These are phyloP conservation scores for Capsicum pubescens DNA, from an alignment of 257 asterid species.

Conservation along the genomic window DNA sequence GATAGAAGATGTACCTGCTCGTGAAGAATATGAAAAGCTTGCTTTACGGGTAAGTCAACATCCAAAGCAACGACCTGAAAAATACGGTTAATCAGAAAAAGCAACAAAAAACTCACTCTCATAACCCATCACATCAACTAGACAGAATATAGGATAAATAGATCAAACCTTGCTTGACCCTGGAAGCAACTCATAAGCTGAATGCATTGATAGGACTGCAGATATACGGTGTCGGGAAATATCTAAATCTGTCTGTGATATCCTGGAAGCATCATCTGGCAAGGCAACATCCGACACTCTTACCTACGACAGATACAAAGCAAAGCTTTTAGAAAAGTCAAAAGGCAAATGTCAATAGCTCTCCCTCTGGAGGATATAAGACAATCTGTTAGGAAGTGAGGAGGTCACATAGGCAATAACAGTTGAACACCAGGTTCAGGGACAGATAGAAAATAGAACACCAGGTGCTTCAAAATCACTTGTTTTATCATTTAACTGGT, in stretches of 20 bases:
- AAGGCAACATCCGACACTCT: slow-evolving; percentile 69
- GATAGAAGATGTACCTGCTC: slow-evolving; percentile 74
- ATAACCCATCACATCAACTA: neutral
- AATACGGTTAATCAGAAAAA: slow-evolving; percentile 25
- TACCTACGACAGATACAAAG: slow-evolving; percentile 50
- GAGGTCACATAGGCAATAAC: neutral
- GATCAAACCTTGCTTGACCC: slow-evolving; percentile 86
- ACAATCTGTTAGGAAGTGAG: neutral
- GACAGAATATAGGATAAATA: slow-evolving; percentile 31
- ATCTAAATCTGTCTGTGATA: slow-evolving; percentile 78
- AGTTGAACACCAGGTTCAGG: slow-evolving; percentile 14
- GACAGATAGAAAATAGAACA: neutral
- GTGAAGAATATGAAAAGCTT: slow-evolving; percentile 91
- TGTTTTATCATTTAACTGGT: neutral
- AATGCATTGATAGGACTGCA: slow-evolving; percentile 72
- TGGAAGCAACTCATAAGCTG: slow-evolving; percentile 90
- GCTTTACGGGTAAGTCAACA: slow-evolving; percentile 88
- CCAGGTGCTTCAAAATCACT: slow-evolving; percentile 17
- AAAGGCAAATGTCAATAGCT: neutral
- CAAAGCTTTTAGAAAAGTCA: neutral
- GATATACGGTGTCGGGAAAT: slow-evolving; percentile 73
- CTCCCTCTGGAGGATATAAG: slow-evolving; percentile 24
- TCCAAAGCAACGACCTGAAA: slow-evolving; percentile 86
- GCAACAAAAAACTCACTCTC: neutral
- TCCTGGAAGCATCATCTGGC: slow-evolving; percentile 53